These are phyloP conservation scores for Madurella fahalii DNA, from an alignment of 2,329 filamentous ascomycete species.

Conservation along the genomic window DNA sequence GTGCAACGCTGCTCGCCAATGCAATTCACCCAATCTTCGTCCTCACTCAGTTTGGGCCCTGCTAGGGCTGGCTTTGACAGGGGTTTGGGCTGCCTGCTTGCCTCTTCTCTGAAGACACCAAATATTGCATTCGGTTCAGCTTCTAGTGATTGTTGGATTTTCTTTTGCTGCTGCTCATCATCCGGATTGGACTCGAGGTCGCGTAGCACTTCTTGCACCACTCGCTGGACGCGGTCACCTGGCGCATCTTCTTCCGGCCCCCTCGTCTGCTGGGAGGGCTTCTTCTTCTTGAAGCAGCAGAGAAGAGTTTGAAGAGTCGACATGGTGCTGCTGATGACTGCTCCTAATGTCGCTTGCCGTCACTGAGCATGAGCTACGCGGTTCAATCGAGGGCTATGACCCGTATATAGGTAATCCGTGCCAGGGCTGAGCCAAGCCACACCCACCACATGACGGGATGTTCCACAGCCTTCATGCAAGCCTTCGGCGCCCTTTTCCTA, in stretches of 20 bases:
- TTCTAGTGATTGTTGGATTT: background rate
- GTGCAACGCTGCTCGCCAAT: conserved; percentile 23
- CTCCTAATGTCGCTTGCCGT: too few species aligned
- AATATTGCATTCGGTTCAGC: background rate
- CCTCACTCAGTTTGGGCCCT: background rate
- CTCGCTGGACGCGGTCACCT: background rate
- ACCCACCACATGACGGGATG: too few species aligned
- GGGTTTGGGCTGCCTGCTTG: background rate
- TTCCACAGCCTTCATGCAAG: too few species aligned
- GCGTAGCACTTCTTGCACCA: background rate
- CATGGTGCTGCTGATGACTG: too few species aligned
- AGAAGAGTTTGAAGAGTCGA: background rate
- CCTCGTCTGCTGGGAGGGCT: background rate
- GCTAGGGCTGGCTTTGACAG: background rate
- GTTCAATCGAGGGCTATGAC: too few species aligned
- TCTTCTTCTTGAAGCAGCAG: background rate
- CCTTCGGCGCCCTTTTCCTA: too few species aligned
- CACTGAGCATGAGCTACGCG: too few species aligned
- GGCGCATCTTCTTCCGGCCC: background rate
- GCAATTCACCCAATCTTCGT: conserved; percentile 22
- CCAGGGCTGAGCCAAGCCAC: too few species aligned
- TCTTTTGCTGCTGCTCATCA: background rate
- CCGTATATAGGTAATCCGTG: too few species aligned
- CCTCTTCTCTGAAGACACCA: background rate
- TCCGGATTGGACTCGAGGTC: background rate